Evolutionary conservation across 257 asterid species (phyloP).

Genomic region (Solanum appendiculatum): DNA sequence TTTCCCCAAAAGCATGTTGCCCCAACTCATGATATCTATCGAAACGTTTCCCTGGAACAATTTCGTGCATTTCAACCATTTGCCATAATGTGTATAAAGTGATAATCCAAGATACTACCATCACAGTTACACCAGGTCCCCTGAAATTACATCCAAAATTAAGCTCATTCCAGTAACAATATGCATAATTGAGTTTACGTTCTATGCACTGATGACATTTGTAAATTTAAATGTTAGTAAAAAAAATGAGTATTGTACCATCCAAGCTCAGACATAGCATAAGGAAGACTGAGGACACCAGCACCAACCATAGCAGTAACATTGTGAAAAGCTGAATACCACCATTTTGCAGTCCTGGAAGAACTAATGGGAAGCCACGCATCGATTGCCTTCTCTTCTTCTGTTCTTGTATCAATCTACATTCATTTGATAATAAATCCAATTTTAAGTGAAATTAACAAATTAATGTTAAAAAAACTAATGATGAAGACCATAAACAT

Average conservation of each 20-base stretch:
- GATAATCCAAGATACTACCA: constrained; percentile 71
- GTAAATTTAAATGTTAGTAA: neutral
- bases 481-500: neutral
- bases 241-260: constrained; percentile 26
- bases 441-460: neutral
- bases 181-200: neutral
- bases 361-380: constrained; percentile 66
- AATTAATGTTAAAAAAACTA: too few relatives aligned
- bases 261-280: constrained; percentile 73
- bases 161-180: neutral
- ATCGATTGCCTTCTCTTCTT: constrained; percentile 51
- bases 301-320: constrained; percentile 96
- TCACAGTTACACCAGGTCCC: constrained; percentile 86
- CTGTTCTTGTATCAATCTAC: constrained; percentile 27
- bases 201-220: neutral
- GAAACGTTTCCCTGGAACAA: constrained; percentile 89
- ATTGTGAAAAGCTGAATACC: constrained; percentile 92
- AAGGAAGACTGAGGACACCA: constrained; percentile 81
- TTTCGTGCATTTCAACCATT: constrained; percentile 98
- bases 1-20: constrained; percentile 84
- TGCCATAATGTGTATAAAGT: constrained; percentile 88
- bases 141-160: constrained; percentile 4
- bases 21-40: constrained; percentile 91
- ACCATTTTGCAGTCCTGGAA: constrained; percentile 81
- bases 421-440: neutral